Percentiles rank a stretch among this genome's conserved stretches.
Conservation (phyloP, 148 eudicot genomes). For the Cornus kousa region DNA sequence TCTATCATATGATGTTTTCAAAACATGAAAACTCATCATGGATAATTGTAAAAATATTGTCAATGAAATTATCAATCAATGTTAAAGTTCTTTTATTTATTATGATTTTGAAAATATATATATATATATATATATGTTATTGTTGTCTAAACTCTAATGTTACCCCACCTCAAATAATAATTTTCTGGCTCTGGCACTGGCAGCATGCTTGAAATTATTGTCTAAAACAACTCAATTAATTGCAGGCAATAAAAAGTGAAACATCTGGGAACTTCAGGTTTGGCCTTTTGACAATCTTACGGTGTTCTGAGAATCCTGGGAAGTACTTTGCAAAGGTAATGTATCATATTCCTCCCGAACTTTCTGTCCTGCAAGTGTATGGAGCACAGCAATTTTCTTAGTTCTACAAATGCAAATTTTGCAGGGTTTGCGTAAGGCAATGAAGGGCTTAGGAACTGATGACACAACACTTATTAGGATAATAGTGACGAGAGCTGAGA, state of each 20-base stretch:
- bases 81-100: too few species aligned
- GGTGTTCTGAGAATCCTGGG: conserved; percentile 50
- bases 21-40: too few species aligned
- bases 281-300: conserved; percentile 44
- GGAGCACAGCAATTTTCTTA: neutral
- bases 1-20: too few species aligned
- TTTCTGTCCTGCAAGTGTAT: neutral
- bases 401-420: neutral
- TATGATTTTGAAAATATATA: neutral
- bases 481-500: conserved; percentile 65
- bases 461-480: conserved; percentile 60
- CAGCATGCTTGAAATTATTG: neutral
- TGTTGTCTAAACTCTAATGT: too few species aligned
- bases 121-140: neutral
- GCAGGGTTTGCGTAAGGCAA: conserved; percentile 61
- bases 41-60: too few species aligned
- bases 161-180: too few species aligned
- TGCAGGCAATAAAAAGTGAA: conserved; percentile 55
- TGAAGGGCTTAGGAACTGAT: conserved; percentile 78
- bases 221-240: neutral
- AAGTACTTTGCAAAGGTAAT: conserved; percentile 52
- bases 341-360: neutral
- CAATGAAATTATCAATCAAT: too few species aligned
- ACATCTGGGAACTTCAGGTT: conserved; percentile 48
- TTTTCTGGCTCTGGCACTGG: too few species aligned